phyloP scores from a whole-genome alignment of 2,329 filamentous ascomycete genomes.

The Thelonectria olida region DNA sequence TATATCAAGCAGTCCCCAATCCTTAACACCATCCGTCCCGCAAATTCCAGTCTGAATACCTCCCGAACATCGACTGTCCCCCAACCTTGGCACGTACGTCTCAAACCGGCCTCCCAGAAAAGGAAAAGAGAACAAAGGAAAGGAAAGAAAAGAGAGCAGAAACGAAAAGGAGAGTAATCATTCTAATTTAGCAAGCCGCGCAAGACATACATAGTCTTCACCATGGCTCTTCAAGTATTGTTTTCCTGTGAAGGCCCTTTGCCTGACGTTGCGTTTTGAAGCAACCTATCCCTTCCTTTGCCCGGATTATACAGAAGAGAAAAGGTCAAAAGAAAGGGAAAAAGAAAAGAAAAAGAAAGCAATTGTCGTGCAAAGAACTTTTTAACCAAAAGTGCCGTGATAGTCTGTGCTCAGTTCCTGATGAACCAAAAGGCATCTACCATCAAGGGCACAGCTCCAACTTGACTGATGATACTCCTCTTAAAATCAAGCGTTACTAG shows the following conservation, averaged over 20 bases:
- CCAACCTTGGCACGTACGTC: slow-evolving; percentile 15
- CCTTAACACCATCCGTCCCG: slow-evolving; percentile 38
- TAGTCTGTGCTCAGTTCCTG: too few relatives aligned
- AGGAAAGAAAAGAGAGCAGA: slow-evolving; percentile 22
- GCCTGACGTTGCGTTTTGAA: slow-evolving; percentile 11
- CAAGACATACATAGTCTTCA: slow-evolving; percentile 15
- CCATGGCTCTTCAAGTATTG: slow-evolving; percentile 14
- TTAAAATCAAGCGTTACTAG: slow-evolving; percentile 40
- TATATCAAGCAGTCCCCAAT: slow-evolving; percentile 38
- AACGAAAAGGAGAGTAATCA: slow-evolving; percentile 21
- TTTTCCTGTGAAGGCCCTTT: slow-evolving; percentile 15
- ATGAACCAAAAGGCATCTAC: too few relatives aligned
- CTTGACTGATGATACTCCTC: too few relatives aligned
- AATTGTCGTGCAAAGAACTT: neutral
- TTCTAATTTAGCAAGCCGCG: slow-evolving; percentile 27
- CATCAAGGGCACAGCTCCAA: too few relatives aligned
- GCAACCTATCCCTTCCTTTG: slow-evolving; percentile 16
- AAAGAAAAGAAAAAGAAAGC: slow-evolving; percentile 13
- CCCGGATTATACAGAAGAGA: slow-evolving; percentile 25
- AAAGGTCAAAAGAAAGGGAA: neutral
- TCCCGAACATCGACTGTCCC: slow-evolving; percentile 22
- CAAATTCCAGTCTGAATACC: slow-evolving; percentile 32
- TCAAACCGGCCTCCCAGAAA: slow-evolving; percentile 20
- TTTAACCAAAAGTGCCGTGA: neutral
- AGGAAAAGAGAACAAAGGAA: slow-evolving; percentile 13